Evolutionary conservation across 306 rosid genomes (phyloP).

Genomic region (cucumber (Cucumis sativus)): DNA sequence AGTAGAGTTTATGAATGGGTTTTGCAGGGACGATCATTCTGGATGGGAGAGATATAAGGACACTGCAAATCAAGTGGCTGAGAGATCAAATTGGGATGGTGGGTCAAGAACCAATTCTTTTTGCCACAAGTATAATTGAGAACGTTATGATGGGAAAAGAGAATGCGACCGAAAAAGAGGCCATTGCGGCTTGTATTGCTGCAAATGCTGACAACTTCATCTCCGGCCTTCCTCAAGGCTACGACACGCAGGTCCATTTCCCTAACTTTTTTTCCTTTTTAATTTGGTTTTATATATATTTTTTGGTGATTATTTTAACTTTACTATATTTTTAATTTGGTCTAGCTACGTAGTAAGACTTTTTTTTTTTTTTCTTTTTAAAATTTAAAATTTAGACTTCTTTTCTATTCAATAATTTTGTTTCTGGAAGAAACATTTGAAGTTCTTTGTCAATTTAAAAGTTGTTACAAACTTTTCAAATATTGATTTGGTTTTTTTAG

Average conservation of each 20-base stretch:
- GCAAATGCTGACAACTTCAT: conserved; percentile 76
- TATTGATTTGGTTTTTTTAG: neutral
- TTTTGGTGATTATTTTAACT: no score
- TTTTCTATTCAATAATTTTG: no score
- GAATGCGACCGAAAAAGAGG: conserved; percentile 63
- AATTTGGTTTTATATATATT: no score
- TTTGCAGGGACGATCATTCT: conserved; percentile 48
- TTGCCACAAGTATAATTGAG: conserved; percentile 65
- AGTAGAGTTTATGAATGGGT: neutral
- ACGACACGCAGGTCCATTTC: conserved; percentile 56
- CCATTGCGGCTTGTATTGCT: conserved; percentile 67
- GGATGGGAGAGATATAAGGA: conserved; percentile 70
- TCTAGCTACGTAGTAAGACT: no score
- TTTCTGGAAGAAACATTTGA: no score
- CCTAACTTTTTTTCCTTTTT: neutral
- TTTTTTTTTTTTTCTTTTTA: no score
- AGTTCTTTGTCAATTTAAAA: no score
- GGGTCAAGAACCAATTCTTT: conserved; percentile 83
- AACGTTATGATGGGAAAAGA: conserved; percentile 91
- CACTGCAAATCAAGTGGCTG: conserved; percentile 70
- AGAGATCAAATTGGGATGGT: conserved; percentile 86
- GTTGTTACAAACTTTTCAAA: no score
- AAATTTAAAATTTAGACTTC: no score
- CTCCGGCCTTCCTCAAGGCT: conserved; percentile 60
- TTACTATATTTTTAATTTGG: no score